These are phyloP conservation scores for Evansstolkia leycettana DNA, from an alignment of 495 filamentous ascomycete species.

Conservation along the genomic window DNA sequence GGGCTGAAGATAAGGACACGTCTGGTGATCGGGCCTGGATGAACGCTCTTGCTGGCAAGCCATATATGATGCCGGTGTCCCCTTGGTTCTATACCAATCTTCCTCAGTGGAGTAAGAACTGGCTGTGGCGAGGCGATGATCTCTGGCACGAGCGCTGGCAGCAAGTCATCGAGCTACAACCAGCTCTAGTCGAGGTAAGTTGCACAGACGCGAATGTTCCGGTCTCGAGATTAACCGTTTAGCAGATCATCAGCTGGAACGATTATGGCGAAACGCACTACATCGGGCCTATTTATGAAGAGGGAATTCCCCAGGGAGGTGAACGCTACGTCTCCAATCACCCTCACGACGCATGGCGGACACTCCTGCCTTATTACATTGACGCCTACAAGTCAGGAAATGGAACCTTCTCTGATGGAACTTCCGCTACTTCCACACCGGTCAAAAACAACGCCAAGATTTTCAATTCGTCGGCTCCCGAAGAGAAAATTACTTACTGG, in stretches of 20 bases:
- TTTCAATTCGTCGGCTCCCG: constrained; percentile 7
- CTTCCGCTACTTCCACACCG: not conserved
- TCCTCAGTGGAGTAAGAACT: constrained; percentile 59
- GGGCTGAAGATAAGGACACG: constrained; percentile 38
- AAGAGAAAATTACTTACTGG: constrained; percentile 48
- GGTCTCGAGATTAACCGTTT: not conserved
- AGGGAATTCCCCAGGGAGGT: constrained; percentile 38
- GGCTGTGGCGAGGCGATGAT: constrained; percentile 58
- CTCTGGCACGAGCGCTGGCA: constrained; percentile 69
- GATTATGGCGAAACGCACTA: constrained; percentile 71
- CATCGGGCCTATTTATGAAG: constrained; percentile 43
- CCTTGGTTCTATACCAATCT: constrained; percentile 69
- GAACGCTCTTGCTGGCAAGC: constrained; percentile 37
- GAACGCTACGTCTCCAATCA: constrained; percentile 34
- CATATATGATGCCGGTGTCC: constrained; percentile 70
- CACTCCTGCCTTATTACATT: constrained; percentile 52
- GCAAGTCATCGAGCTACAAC: constrained; percentile 48
- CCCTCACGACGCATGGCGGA: constrained; percentile 43
- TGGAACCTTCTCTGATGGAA: constrained; percentile 8
- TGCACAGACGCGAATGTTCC: not conserved
- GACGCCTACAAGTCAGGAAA: constrained; percentile 45
- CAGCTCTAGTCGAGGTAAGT: constrained; percentile 50
- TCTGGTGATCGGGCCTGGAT: constrained; percentile 43
- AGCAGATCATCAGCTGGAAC: constrained; percentile 51
- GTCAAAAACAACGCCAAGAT: constrained; percentile 2